Evolutionary conservation across 768 basidiomycete genomes (phyloP).

Genomic region (Termitomyces heimii): DNA sequence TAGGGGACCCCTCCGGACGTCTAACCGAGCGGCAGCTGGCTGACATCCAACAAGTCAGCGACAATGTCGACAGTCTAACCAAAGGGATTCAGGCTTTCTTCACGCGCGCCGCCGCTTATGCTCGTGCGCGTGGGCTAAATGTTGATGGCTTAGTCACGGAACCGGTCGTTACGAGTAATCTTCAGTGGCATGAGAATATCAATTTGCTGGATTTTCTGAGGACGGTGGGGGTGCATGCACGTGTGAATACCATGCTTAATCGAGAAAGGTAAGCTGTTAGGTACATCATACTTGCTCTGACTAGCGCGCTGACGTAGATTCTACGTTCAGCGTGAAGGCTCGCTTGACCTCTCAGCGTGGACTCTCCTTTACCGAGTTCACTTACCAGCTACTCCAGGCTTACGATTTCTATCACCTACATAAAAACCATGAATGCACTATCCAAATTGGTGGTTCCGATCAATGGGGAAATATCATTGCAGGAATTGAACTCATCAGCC

Average conservation of each 20-base stretch:
- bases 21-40: conserved; percentile 73
- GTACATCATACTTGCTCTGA: not conserved
- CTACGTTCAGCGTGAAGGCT: conserved; percentile 62
- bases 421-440: conserved; percentile 57
- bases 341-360: conserved; percentile 78
- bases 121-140: conserved; percentile 27
- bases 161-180: conserved; percentile 36
- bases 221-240: conserved; percentile 69
- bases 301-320: not conserved
- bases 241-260: conserved; percentile 86
- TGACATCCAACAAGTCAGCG: conserved; percentile 47
- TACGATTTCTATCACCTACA: conserved; percentile 87
- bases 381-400: conserved; percentile 95
- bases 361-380: conserved; percentile 98
- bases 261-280: conserved; percentile 67
- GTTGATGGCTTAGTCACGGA: conserved; percentile 14
- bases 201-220: conserved; percentile 81
- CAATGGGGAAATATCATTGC: conserved; percentile 98
- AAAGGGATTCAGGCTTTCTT: conserved; percentile 72
- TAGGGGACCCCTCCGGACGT: conserved; percentile 95
- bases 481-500: conserved; percentile 85
- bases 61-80: conserved; percentile 62
- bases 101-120: conserved; percentile 55
- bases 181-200: conserved; percentile 74
- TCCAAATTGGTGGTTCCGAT: conserved; percentile 95